Evolutionary conservation across 768 basidiomycete genomes (phyloP).

Genomic region (Tricholoma saponaceum): DNA sequence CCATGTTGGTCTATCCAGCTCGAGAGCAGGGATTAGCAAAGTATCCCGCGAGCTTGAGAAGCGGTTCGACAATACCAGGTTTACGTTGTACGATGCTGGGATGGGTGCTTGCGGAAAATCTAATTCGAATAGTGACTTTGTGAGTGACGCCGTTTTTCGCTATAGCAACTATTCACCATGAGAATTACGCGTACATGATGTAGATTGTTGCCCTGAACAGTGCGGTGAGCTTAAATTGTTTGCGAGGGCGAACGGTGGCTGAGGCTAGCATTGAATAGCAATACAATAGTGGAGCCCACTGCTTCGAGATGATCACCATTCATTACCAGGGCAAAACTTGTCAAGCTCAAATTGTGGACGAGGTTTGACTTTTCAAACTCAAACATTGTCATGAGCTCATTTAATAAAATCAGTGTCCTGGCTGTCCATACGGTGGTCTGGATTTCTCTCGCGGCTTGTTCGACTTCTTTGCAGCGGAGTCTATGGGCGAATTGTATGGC

Average conservation of each 20-base stretch:
- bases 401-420: constrained; percentile 36
- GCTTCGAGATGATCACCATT: constrained; percentile 53
- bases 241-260: neutral
- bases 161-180: neutral
- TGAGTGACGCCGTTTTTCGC: constrained; percentile 18
- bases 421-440: constrained; percentile 47
- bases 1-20: constrained; percentile 9
- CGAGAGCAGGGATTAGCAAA: neutral
- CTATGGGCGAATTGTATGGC: constrained; percentile 42
- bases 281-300: constrained; percentile 27
- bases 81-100: constrained; percentile 27
- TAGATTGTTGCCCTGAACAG: constrained; percentile 44
- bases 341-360: constrained; percentile 41
- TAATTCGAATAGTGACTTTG: constrained; percentile 37
- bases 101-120: constrained; percentile 47
- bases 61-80: constrained; percentile 23
- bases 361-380: constrained; percentile 26
- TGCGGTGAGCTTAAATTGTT: constrained; percentile 3
- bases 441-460: constrained; percentile 55
- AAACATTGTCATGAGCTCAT: neutral
- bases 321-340: constrained; percentile 43
- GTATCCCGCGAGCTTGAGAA: constrained; percentile 17
- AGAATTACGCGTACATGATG: neutral
- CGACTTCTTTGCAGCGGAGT: constrained; percentile 35
- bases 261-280: constrained; percentile 11